Base-by-base conservation (phyloP, 2,329 filamentous ascomycete species). In the Sporothrix sp. region DNA sequence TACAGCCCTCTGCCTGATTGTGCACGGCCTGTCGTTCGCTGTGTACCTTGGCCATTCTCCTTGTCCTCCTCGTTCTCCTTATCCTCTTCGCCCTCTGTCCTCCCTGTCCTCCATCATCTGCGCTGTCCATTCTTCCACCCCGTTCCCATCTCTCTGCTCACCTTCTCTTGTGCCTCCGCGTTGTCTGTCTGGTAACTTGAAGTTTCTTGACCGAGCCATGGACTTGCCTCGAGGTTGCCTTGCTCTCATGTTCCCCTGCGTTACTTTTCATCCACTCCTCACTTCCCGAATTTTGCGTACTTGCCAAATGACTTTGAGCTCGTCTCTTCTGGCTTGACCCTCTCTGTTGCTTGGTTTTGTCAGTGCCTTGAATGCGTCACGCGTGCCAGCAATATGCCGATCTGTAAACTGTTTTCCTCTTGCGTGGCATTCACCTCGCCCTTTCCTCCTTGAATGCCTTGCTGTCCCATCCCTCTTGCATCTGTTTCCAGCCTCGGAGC, bases 211-310 rank as follows among this genome's bases (percentile, higher is more conserved):
- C 14, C 25, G 43, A 18, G 44, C 44, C 44, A 37, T 21, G n/a
- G 44, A 11, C 44, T 14, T 47, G 44, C 28, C 33, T 47, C 44
- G 44, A 47, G 21, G 23, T 28, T 47, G 21, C 32, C 33, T 21
- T 37, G 36, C 32, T 7, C 13, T 28, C 42, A 45, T 35, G 43
- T 36, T 45, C 10, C 30, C 42, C 38, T 27, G 33, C 16, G 18
- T 43, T 37, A 21, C 38, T 18, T 39, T 35, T 39, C 30, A 13
- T 43, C 16, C 16, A 18, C 30, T 40, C 27, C n/a, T 33, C 20
- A n/a, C 27, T 33, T 27, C 13, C 35, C 16, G 27, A 38, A 7
- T 27, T 27, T n/a, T n/a, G n/a, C n/a, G n/a, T n/a, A n/a, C n/a
- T n/a, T n/a, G n/a, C n/a, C n/a, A n/a, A n/a, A n/a, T 32, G 46